Evolutionary conservation across 2,329 filamentous ascomycete species (phyloP).

Genomic region (Venturia asperata): DNA sequence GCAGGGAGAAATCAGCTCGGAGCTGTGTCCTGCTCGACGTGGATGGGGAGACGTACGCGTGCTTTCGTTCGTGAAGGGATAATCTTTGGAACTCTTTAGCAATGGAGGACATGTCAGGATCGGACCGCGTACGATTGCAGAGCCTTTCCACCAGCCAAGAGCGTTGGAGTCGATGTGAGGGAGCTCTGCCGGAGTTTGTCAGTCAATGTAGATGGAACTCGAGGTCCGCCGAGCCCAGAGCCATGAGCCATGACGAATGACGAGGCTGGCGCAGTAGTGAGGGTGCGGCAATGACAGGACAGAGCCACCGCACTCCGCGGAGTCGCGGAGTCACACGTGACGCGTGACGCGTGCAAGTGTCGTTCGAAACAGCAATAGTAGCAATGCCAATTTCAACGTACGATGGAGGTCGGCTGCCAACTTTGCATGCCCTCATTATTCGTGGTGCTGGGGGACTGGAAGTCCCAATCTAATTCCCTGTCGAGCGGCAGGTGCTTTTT

Average conservation of each 20-base stretch:
- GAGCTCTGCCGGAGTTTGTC: not conserved
- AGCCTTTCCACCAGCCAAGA: not conserved
- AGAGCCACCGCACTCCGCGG: not conserved
- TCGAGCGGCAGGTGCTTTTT: no score
- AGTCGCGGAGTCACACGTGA: constrained; percentile 1
- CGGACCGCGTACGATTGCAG: not conserved
- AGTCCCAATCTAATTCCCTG: not conserved
- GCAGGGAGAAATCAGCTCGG: not conserved
- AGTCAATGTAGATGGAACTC: not conserved
- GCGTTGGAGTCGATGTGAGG: not conserved
- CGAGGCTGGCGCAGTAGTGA: not conserved
- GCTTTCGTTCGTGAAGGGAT: constrained; percentile 4
- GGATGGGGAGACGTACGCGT: not conserved
- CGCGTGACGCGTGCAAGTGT: not conserved
- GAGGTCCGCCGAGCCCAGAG: not conserved
- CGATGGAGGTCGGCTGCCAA: no score
- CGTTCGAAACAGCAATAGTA: no score
- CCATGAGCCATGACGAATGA: not conserved
- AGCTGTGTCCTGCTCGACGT: not conserved
- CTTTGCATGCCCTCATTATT: not conserved
- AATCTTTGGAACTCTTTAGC: constrained; percentile 10
- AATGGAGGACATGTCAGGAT: not conserved
- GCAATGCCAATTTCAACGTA: no score
- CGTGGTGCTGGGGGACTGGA: not conserved
- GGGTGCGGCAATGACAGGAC: not conserved